Evolutionary conservation across 2,329 filamentous ascomycete species (phyloP).

Genomic region (Penicillium sp.): DNA sequence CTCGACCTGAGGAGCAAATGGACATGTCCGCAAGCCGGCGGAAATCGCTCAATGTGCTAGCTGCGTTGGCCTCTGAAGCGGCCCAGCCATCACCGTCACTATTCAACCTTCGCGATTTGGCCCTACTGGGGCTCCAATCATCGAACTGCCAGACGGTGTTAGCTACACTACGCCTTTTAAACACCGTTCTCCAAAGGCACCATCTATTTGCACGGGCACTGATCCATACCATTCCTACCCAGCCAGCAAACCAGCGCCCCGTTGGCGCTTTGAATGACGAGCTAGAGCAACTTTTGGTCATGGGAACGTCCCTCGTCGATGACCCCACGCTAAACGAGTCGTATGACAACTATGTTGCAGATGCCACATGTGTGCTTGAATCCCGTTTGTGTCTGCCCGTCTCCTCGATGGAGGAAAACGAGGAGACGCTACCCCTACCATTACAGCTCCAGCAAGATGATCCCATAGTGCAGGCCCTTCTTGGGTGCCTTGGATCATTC

Average conservation of each 20-base stretch:
- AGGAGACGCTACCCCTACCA: conserved; percentile 59
- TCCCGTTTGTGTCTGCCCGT: conserved; percentile 35
- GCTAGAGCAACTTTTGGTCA: conserved; percentile 36
- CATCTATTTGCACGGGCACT: conserved; percentile 72
- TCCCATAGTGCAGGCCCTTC: conserved; percentile 51
- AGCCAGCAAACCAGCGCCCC: conserved; percentile 30
- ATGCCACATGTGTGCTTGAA: conserved; percentile 53
- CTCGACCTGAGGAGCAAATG: conserved; percentile 58
- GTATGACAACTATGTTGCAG: conserved; percentile 45
- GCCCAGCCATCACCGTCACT: conserved; percentile 77
- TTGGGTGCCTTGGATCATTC: conserved; percentile 69
- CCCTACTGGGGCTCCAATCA: conserved; percentile 80
- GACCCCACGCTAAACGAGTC: conserved; percentile 41
- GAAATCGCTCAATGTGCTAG: conserved; percentile 84
- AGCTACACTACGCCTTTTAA: conserved; percentile 82
- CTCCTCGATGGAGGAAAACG: conserved; percentile 27
- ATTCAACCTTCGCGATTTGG: conserved; percentile 90
- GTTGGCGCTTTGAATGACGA: conserved; percentile 43
- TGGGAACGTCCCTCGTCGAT: conserved; percentile 38
- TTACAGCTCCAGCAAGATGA: conserved; percentile 65
- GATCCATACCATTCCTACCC: conserved; percentile 57
- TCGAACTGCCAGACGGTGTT: conserved; percentile 83
- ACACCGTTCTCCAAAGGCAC: conserved; percentile 80
- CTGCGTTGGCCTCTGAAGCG: conserved; percentile 70
- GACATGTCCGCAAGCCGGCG: conserved; percentile 62